Percentiles rank a stretch among this genome's conserved stretches.
Conservation (phyloP, 225 moss, liverwort and hornwort species). For the Bryum argenteum region DNA sequence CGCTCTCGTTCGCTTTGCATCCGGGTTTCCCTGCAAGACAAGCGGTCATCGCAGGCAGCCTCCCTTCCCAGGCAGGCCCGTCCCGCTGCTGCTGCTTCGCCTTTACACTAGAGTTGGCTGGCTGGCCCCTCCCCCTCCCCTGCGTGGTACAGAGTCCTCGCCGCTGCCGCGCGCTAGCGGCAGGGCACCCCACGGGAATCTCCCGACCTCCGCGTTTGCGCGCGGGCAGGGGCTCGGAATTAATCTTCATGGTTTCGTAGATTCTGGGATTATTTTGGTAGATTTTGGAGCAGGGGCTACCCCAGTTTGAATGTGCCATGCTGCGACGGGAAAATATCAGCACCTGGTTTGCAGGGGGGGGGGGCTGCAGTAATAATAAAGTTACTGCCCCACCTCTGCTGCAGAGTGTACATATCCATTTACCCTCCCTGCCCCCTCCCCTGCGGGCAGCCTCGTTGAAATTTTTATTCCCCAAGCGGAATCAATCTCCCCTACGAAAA, state of each 20-base stretch:
- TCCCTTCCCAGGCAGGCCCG: not conserved
- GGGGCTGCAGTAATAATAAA: conserved; percentile 27
- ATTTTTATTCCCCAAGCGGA: too few species aligned
- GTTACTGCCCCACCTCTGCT: conserved; percentile 25
- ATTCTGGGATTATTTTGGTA: not conserved
- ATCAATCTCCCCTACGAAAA: too few species aligned
- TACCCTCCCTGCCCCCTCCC: too few species aligned
- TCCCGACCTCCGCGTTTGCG: not conserved
- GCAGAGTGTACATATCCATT: conserved; percentile 15
- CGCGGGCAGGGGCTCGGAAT: not conserved
- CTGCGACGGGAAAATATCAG: conserved; percentile 11
- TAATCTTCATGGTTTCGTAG: not conserved
- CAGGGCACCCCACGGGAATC: not conserved
- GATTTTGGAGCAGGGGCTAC: not conserved
- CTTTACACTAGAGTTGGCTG: conserved; percentile 12
- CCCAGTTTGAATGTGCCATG: not conserved
- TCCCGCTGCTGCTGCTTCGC: not conserved
- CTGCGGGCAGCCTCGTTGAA: too few species aligned
- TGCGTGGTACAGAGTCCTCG: conserved; percentile 26
- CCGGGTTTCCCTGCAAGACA: conserved; percentile 55
- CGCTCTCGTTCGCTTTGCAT: conserved; percentile 17
- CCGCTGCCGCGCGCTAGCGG: conserved; percentile 16
- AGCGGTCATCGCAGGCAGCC: conserved; percentile 26
- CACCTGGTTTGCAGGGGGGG: conserved; percentile 14
- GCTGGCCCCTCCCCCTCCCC: not conserved